Evolutionary conservation across 495 filamentous ascomycete genomes (phyloP), one percentile per base, ranked within the genome.

Genomic region (Amniculicola lignicola): DNA sequence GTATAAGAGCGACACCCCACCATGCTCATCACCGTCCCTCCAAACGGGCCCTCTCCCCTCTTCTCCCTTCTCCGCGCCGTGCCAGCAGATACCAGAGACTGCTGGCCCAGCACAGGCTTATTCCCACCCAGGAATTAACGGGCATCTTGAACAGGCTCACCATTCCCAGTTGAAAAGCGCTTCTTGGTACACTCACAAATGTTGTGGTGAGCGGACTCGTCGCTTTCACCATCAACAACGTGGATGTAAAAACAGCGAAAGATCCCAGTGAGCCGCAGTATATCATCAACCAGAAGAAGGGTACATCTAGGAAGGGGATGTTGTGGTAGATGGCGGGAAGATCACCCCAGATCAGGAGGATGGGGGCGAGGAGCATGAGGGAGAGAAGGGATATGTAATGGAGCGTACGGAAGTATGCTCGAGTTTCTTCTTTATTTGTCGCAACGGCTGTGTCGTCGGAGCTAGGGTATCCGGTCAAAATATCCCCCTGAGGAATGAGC

Each of bases 301-400:
- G 68, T 6, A 76, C 69, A 45, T 80, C 77, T 7, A 79, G 70
- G 60, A 77, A 69, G 45, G 78, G 77, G 52, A 76, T 74, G 49
- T 79, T 79, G 6, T 71, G 69, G 25, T 59, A 61, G 41, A 80
- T 77, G 48, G 72, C 61, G 5, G 56, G 48, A 10, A 77, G 35
- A 43, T 79, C 77, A 27, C 77, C 77, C 2, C 72, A 71, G 12
- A 80, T 48, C 36, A 78, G 64, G 14, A 74, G 59, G 43, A 76
- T 69, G 14, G 77, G 77, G 2, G 73, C 65, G 40, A 79, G 67
- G 2, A 79, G 48, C 9, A 74, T 1, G 33, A 79, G 70, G 31
- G 73, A 71, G 22, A 80, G 64, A 14, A 79, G 39, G 33, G 75
- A 79, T 1, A 64, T 67, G 48, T 79, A 79, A 61, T 79, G 77